Conservation (phyloP, 2,329 filamentous ascomycete genomes). For the Sporothrix pseudoabietina region DNA sequence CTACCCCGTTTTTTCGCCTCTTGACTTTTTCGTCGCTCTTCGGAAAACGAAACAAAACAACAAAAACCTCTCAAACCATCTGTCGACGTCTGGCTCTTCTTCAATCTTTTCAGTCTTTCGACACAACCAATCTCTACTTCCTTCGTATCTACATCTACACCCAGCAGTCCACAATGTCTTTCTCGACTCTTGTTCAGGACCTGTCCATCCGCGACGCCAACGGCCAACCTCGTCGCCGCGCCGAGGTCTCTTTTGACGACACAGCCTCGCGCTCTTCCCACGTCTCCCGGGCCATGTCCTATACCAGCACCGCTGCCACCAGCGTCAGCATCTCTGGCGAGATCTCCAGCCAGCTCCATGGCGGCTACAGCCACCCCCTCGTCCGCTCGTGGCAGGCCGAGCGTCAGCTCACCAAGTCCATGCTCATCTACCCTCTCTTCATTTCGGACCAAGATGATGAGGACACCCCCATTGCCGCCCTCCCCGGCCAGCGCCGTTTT, state of each 20-base stretch:
- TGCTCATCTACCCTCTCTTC: conserved; percentile 98
- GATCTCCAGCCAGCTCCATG: conserved; percentile 81
- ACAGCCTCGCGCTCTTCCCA: conserved; percentile 61
- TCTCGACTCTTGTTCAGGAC: conserved; percentile 68
- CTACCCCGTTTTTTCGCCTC: not conserved
- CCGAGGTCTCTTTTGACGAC: conserved; percentile 57
- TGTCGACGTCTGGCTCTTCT: not conserved
- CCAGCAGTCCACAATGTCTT: conserved; percentile 56
- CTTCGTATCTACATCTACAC: not conserved
- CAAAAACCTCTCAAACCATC: not conserved
- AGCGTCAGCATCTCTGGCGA: conserved; percentile 72
- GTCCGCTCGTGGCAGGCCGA: conserved; percentile 82
- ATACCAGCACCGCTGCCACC: conserved; percentile 66
- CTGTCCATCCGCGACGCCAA: conserved; percentile 60
- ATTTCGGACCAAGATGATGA: conserved; percentile 93
- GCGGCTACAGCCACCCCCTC: conserved; percentile 79
- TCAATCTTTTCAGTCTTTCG: not conserved
- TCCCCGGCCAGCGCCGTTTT: conserved; percentile 86
- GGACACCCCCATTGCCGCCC: conserved; percentile 83
- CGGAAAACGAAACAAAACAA: not conserved
- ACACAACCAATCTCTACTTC: not conserved
- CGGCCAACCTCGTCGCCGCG: conserved; percentile 51
- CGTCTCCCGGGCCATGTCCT: conserved; percentile 65
- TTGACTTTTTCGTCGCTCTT: not conserved
- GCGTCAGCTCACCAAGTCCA: conserved; percentile 86